Evolutionary conservation across 2,329 filamentous ascomycete species (phyloP), one percentile per base, ranked within the genome.

Genomic region (Fusarium torulosum): DNA sequence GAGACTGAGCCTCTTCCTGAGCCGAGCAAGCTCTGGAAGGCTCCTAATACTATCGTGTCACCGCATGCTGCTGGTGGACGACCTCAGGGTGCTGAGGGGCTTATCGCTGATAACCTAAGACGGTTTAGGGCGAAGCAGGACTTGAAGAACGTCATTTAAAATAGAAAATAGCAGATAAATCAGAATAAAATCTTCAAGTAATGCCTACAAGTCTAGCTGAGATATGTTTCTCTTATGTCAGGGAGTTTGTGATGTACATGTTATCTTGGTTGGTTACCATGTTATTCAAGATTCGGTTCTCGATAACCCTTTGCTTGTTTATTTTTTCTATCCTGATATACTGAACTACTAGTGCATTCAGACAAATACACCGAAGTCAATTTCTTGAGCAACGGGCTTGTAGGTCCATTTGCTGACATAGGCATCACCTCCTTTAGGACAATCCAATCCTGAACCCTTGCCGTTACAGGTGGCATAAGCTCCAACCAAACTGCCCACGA

Each of bases 101-200:
- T 91, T 72, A 88, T 90, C 63, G 84, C 85, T 40, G 82, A 87
- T 59, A 91, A 91, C 68, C 67, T 91, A 76, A 80, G 87, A 66
- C 79, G 83, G 65, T 88, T 89, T 71, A 66, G 88, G 66, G 87
- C 88, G 1, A 83, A 83, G 1, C 87, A 90, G 79, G 73, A 81
- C 55, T 69, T 91, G 73, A 87, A 81, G 80, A 91, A 91, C 85
- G 46, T 70, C 19, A 73, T 76, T 45, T 63, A 57, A 31, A 53
- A 45, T 41, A 56, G 20, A 27, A 35, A 42, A 61, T 40, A 61
- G 50, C 54, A 2, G 43, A 41, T 35, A 42, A 37, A 37, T 37
- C 11, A 19, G 9, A 37, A 33, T 7, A 33, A 29, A 14, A 6
- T 33, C 5, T 33, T 33, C 4, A 7, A 33, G 13, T 14, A 14